A percentile compares a stretch with the other conserved stretches of the same genome.
phyloP scores from a whole-genome alignment of 2,329 filamentous ascomycete species.

The Fusarium sororula region DNA sequence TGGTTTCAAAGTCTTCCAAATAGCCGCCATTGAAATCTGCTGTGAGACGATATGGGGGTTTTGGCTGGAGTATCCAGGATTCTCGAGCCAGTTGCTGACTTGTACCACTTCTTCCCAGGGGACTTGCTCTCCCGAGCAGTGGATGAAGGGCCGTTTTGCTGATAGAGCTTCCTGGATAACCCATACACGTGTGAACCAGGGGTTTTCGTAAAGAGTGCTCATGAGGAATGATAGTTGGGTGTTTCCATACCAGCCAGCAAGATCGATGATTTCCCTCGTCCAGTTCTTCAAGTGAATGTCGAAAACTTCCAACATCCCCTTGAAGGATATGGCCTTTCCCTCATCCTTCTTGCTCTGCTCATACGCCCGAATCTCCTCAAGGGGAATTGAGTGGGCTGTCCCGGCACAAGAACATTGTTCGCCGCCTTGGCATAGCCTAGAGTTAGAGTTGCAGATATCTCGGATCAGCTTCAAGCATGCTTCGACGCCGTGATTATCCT shows the following conservation, averaged over 20 bases:
- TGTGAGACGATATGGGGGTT: constrained; percentile 12
- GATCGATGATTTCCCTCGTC: constrained; percentile 14
- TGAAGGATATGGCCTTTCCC: not conserved
- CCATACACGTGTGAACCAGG: constrained; percentile 30
- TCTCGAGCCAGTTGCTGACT: constrained; percentile 16
- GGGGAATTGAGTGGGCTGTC: not conserved
- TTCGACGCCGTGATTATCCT: constrained; percentile 1
- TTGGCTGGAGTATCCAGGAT: not conserved
- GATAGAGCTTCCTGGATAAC: constrained; percentile 31
- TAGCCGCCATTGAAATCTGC: constrained; percentile 22
- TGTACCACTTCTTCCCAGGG: constrained; percentile 21
- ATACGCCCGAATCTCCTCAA: not conserved
- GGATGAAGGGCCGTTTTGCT: not conserved
- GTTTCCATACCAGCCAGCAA: constrained; percentile 24
- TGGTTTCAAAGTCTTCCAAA: constrained; percentile 17
- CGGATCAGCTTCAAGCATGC: constrained; percentile 11
- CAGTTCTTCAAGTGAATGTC: constrained; percentile 4
- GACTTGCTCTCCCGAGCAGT: not conserved
- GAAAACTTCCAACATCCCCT: constrained; percentile 22
- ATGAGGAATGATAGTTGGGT: constrained; percentile 20
- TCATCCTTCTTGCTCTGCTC: not conserved
- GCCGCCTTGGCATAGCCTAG: not conserved
- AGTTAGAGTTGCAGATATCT: constrained; percentile 28
- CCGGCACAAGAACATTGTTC: not conserved
- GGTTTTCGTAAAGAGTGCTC: constrained; percentile 22